These are phyloP conservation scores for Phytopythium aichiense DNA, from an alignment of 352 stramenopile species.

Conservation along the genomic window DNA sequence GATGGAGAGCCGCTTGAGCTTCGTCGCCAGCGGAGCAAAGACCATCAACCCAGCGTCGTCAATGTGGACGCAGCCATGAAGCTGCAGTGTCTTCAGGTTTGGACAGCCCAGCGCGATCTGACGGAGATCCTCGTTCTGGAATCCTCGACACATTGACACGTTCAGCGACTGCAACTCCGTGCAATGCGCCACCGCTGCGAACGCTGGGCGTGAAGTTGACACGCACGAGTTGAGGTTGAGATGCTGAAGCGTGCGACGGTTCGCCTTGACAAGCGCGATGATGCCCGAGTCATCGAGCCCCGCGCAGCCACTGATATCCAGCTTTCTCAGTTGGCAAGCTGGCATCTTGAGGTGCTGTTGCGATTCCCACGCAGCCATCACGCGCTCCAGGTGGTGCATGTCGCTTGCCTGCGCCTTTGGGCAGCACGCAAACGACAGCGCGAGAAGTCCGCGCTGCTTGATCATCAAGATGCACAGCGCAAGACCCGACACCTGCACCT, in stretches of 20 bases:
- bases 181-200: conserved; percentile 54
- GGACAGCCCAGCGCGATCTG: conserved; percentile 38
- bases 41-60: conserved; percentile 49
- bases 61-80: conserved; percentile 65
- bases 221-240: conserved; percentile 66
- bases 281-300: conserved; percentile 43
- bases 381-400: conserved; percentile 28
- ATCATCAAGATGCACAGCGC: conserved; percentile 54
- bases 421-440: conserved; percentile 61
- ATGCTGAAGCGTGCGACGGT: conserved; percentile 39
- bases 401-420: conserved; percentile 49
- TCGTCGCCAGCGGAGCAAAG: conserved; percentile 28
- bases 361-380: background rate
- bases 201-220: conserved; percentile 45
- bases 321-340: conserved; percentile 21
- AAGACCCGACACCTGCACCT: conserved; percentile 45
- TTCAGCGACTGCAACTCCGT: conserved; percentile 53
- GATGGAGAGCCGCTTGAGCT: conserved; percentile 67
- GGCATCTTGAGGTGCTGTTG: conserved; percentile 5
- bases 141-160: conserved; percentile 67
- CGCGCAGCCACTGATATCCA: conserved; percentile 56
- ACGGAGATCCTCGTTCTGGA: conserved; percentile 53
- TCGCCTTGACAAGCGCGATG: conserved; percentile 39
- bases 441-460: conserved; percentile 37
- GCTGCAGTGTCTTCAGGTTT: conserved; percentile 37